These are phyloP conservation scores for Pyrus bretschneideri DNA, from an alignment of 306 rosid genomes.

Conservation along the genomic window DNA sequence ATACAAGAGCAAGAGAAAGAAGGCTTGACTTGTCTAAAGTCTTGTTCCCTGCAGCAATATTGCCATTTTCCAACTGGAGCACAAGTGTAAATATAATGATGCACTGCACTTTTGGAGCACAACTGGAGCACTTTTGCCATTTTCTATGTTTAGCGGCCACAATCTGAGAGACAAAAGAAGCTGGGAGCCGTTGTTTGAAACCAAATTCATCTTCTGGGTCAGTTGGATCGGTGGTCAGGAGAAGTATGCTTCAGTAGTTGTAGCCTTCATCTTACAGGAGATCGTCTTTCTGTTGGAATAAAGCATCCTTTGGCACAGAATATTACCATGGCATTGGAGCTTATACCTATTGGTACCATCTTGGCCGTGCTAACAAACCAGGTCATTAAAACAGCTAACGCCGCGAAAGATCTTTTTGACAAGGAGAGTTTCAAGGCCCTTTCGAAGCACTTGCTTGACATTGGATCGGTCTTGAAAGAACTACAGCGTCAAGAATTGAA, in stretches of 20 bases:
- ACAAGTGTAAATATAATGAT: background rate
- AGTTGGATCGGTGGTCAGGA: background rate
- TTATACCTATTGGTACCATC: conserved; percentile 73
- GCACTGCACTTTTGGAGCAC: background rate
- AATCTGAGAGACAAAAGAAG: background rate
- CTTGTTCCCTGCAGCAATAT: background rate
- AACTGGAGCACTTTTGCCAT: too few relatives aligned
- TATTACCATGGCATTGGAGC: conserved; percentile 45
- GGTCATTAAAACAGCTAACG: conserved; percentile 60
- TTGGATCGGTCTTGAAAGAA: conserved; percentile 62
- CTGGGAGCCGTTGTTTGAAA: background rate
- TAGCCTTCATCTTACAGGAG: background rate
- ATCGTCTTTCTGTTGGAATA: background rate
- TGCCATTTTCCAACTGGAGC: background rate
- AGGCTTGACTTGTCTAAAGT: conserved; percentile 21
- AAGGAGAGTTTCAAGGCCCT: conserved; percentile 69
- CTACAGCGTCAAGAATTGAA: conserved; percentile 65
- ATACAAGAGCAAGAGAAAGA: background rate
- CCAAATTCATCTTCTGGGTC: background rate
- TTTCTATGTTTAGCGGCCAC: background rate
- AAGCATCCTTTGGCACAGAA: conserved; percentile 8
- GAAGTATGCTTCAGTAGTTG: too few relatives aligned
- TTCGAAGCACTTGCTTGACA: conserved; percentile 56
- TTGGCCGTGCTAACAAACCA: conserved; percentile 62
- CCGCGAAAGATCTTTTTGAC: conserved; percentile 57